Base-by-base conservation (phyloP, 805 yeast species). In the Metschnikowia borealis region DNA sequence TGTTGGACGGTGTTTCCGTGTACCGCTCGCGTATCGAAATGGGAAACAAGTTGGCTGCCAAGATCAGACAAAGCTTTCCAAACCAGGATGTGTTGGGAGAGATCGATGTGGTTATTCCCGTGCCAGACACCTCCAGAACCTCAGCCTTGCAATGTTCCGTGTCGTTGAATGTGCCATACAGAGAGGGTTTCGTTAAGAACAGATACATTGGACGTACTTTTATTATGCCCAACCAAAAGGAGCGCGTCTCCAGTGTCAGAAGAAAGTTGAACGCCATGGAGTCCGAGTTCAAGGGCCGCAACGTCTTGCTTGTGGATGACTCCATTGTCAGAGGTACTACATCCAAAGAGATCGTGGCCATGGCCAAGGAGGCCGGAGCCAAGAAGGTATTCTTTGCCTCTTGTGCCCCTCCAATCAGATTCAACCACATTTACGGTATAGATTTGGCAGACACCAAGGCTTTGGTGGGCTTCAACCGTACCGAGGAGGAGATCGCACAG, bases 301-400 rank as follows among this genome's bases (percentile, higher is more conserved):
- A 83, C 54, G 98, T 94, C 20, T 74, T 94, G 55, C 78, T 94
- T 48, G 97, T 94, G 40, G 99, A 94, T 69, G 99, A 94, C 69
- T 89, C 97, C 26, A 92, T 94, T 57, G 99, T 94, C 8, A 83
- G 99, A 67, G 99, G 99, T 55, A 94, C 99, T 18, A 94, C 99
- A 2, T 90, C 97, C 6, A 87, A 82, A 67, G 99, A 94, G 73
- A 94, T 94, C 57, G 96, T 94, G 33, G 86, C 84, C 58, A 94
- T 94, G 99, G 99, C 99, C n/a, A 81, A 87, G 60, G 99, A 94
- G 68, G 96, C 98, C 5, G 99, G 99, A 51, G 99, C 99, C 41
- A 84, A 81, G 54, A 85, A 83, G 60, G 99, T 94, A n/a, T 92
- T 82, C 66, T 86, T 94, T 68, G 99, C 99, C 0, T 88, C 96